These are phyloP conservation scores for Hypoxylon subgilvum DNA, from an alignment of 495 filamentous ascomycete genomes.

Conservation along the genomic window DNA sequence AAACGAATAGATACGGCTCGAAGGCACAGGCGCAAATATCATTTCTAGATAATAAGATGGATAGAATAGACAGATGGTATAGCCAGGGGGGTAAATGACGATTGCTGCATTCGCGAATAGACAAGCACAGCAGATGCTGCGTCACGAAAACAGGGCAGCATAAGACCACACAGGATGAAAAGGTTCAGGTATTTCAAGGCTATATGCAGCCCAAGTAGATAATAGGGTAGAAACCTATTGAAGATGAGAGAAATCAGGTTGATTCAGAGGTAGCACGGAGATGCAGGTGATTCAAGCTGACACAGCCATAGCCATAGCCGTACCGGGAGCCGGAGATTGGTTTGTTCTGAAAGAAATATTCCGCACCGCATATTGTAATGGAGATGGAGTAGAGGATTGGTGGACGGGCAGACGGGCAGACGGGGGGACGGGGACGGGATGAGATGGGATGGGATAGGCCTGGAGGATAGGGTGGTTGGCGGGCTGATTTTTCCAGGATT, in stretches of 20 bases:
- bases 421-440: too few species aligned
- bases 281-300: slow-evolving; percentile 14
- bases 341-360: slow-evolving; percentile 23
- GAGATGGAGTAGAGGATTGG: neutral
- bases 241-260: slow-evolving; percentile 7
- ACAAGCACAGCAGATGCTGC: slow-evolving; percentile 33
- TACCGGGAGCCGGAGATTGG: neutral
- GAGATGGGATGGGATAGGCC: too few species aligned
- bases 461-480: too few species aligned
- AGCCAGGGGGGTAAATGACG: slow-evolving; percentile 11
- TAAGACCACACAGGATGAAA: slow-evolving; percentile 15
- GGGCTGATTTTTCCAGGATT: too few species aligned
- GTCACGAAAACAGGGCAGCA: slow-evolving; percentile 35
- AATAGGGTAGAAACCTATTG: neutral
- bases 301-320: slow-evolving; percentile 14
- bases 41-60: slow-evolving; percentile 18
- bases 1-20: slow-evolving; percentile 6
- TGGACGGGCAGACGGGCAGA: neutral
- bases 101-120: slow-evolving; percentile 25
- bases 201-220: slow-evolving; percentile 3
- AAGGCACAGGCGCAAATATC: slow-evolving; percentile 8
- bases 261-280: slow-evolving; percentile 8
- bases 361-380: slow-evolving; percentile 6
- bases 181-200: neutral
- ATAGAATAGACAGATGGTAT: slow-evolving; percentile 11